A percentile compares a stretch with the other conserved stretches of the same genome.
Conservation (phyloP, 2,329 filamentous ascomycete species). For the Pseudocercospora vitis region DNA sequence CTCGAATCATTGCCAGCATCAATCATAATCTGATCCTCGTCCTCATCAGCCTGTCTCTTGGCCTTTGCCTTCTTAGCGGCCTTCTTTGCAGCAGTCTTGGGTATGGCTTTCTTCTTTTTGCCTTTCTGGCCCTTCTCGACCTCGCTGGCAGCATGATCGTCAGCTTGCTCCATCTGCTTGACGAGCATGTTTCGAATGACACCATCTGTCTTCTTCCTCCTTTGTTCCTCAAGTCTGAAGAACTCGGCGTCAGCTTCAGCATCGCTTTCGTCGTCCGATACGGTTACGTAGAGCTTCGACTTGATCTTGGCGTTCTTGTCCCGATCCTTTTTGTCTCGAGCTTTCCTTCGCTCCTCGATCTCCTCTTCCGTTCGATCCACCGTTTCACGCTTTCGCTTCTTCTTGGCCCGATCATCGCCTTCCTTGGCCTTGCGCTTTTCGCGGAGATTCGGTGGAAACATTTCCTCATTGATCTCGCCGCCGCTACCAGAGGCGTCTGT, state of each 20-base stretch:
- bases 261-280: constrained; percentile 87
- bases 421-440: constrained; percentile 27
- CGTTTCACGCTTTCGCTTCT: constrained; percentile 53
- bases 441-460: constrained; percentile 36
- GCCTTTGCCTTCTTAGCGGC: constrained; percentile 20
- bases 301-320: constrained; percentile 80
- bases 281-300: constrained; percentile 75
- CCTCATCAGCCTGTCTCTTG: constrained; percentile 13
- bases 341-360: constrained; percentile 59
- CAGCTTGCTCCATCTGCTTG: constrained; percentile 40
- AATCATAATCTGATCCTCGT: constrained; percentile 27
- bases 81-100: constrained; percentile 22
- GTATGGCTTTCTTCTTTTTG: constrained; percentile 27
- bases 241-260: constrained; percentile 71
- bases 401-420: constrained; percentile 50
- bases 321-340: constrained; percentile 65
- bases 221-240: constrained; percentile 71
- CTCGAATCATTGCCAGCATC: constrained; percentile 15
- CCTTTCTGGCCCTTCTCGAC: constrained; percentile 27
- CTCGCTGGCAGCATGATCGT: constrained; percentile 31
- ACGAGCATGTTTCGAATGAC: constrained; percentile 52
- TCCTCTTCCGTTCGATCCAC: constrained; percentile 65
- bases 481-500: constrained; percentile 39
- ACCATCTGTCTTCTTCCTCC: constrained; percentile 58
- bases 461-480: constrained; percentile 28